A percentile compares a stretch with the other conserved stretches of the same genome.
Conservation (phyloP, 257 asterid species). For the Solanum habrochaites region DNA sequence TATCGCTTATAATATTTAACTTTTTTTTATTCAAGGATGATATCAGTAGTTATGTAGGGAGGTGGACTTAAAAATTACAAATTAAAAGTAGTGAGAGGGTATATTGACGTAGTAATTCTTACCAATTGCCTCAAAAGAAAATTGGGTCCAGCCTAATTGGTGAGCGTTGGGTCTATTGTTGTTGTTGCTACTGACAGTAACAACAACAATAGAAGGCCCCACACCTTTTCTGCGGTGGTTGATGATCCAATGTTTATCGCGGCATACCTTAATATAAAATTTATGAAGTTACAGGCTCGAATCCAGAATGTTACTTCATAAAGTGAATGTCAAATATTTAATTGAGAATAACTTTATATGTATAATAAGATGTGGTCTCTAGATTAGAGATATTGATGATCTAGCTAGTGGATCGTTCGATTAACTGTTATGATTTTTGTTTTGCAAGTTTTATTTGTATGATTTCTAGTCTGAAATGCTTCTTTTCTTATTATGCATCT, state of each 20-base stretch:
- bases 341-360: too few species aligned
- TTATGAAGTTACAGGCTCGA: not conserved
- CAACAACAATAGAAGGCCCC: not conserved
- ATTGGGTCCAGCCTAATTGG: not conserved
- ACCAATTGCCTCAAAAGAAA: not conserved
- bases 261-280: not conserved
- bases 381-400: too few species aligned
- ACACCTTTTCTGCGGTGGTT: not conserved
- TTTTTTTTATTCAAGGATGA: not conserved
- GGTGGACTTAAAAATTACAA: not conserved
- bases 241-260: accelerated
- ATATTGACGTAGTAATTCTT: not conserved
- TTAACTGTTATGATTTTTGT: not conserved
- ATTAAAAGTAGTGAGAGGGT: not conserved
- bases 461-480: too few species aligned
- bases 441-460: too few species aligned
- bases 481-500: not conserved
- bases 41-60: not conserved
- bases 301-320: not conserved
- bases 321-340: not conserved
- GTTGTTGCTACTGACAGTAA: not conserved
- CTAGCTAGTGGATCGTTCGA: too few species aligned
- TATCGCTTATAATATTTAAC: too few species aligned
- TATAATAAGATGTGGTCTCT: not conserved
- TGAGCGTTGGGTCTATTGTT: not conserved